Evolutionary conservation across 1,139 yeast species (phyloP), one percentile per base, ranked within the genome.

Genomic region (Taphrina deformans): DNA sequence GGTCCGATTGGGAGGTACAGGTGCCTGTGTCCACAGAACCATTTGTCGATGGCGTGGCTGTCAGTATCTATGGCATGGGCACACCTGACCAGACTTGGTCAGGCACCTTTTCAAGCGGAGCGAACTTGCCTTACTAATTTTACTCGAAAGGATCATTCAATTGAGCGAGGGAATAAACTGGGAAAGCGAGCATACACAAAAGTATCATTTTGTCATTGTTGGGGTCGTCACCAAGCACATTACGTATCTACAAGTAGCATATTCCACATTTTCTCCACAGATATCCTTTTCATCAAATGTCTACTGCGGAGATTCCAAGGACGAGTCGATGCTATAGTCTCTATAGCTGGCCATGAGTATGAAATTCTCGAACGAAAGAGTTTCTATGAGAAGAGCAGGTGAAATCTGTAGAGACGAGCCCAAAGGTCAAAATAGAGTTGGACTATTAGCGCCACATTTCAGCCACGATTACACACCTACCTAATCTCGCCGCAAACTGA

Each of bases 31-130:
- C 55, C 46, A 38, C 46, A 7, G 63, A 59, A 10, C 56, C 63
- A 4, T 23, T 40, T 21, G 56, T 48, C 12, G 56, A 40, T 18
- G 50, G 53, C 9, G 45, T 45, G 16, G 55, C 50, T 14, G 63
- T 51, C 16, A 51, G 55, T 26, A 26, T 59, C 31, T 50, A 46
- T 23, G 46, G 55, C 50, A 48, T 46, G 38, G 63, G 63, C 29
- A 52, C 46, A 10, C 63, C 63, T 2, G 27, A 51, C 14, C 63
- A 59, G 38, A 52, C 55, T 6, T 59, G 63, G 63, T 31, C 35
- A 14, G 50, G 35, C n/a, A 48, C 63, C 14, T 59, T 59, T 29
- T 24, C 46, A 14, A 31, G 46, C 16, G 63, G 63, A 6, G 63
- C 63, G 24, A 59, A 59, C 40, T 56, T 48, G 33, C 63, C 63